These are phyloP conservation scores for Breynia disticha DNA, from an alignment of 441 rosid species.

Conservation along the genomic window DNA sequence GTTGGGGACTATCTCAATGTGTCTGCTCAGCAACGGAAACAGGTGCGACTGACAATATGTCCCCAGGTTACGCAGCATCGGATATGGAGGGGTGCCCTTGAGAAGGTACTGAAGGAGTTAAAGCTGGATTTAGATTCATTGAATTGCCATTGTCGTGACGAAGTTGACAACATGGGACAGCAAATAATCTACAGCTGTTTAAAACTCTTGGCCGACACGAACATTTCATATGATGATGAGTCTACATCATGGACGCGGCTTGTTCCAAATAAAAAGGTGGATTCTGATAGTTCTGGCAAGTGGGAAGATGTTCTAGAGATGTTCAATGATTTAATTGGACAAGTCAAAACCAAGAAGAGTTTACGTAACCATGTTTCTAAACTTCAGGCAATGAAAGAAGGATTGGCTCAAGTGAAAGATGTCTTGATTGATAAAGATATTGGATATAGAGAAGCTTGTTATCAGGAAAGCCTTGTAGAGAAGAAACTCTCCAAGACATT, in stretches of 20 bases:
- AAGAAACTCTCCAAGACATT: slow-evolving; percentile 57
- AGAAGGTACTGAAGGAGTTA: slow-evolving; percentile 43
- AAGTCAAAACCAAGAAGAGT: slow-evolving; percentile 32
- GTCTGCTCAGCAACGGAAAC: slow-evolving; percentile 61
- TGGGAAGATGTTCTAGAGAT: slow-evolving; percentile 85
- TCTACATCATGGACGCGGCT: slow-evolving; percentile 67
- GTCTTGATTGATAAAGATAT: slow-evolving; percentile 47
- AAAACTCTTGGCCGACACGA: slow-evolving; percentile 42
- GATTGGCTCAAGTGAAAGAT: slow-evolving; percentile 55
- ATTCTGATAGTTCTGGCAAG: slow-evolving; percentile 24
- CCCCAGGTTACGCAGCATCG: slow-evolving; percentile 63
- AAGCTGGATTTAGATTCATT: slow-evolving; percentile 44
- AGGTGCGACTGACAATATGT: slow-evolving; percentile 44
- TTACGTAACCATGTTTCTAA: slow-evolving; percentile 40
- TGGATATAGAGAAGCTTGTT: slow-evolving; percentile 55
- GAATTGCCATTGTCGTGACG: slow-evolving; percentile 24
- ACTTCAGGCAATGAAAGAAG: slow-evolving; percentile 80
- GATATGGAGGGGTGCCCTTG: slow-evolving; percentile 57
- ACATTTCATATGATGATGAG: slow-evolving; percentile 30
- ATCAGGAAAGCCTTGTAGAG: slow-evolving; percentile 54
- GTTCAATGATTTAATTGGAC: slow-evolving; percentile 56
- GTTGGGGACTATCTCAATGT: slow-evolving; percentile 46
- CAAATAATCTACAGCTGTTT: slow-evolving; percentile 64
- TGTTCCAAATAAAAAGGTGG: slow-evolving; percentile 30
- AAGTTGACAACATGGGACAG: slow-evolving; percentile 37